Evolutionary conservation across 768 basidiomycete species (phyloP).

Genomic region (Boletus fagicola): DNA sequence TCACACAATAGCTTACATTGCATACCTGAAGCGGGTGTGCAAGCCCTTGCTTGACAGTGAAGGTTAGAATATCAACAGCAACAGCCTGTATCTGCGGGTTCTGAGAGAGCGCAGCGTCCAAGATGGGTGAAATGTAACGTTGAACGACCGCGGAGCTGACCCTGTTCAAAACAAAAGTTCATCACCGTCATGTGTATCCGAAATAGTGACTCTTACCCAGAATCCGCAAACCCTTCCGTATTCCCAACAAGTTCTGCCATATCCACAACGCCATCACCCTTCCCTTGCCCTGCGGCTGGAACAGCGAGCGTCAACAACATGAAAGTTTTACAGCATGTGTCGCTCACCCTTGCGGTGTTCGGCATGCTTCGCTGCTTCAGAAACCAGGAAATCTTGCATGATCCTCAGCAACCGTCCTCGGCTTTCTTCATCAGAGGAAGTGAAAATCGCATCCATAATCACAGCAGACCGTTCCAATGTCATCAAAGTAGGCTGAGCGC

Average conservation of each 20-base stretch:
- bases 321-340: not conserved
- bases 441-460: conserved; percentile 90
- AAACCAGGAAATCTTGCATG: conserved; percentile 87
- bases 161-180: conserved; percentile 40
- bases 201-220: conserved; percentile 63
- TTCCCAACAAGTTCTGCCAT: conserved; percentile 96
- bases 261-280: conserved; percentile 52
- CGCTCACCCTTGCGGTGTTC: conserved; percentile 63
- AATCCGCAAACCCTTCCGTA: conserved; percentile 93
- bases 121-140: conserved; percentile 80
- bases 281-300: conserved; percentile 23
- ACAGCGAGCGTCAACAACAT: not conserved
- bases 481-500: conserved; percentile 90
- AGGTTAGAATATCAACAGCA: conserved; percentile 88
- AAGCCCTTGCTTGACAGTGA: conserved; percentile 92
- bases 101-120: conserved; percentile 75
- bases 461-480: conserved; percentile 70
- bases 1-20: not conserved
- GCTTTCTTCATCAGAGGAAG: conserved; percentile 66
- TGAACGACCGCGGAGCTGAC: conserved; percentile 95
- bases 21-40: conserved; percentile 89
- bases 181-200: not conserved
- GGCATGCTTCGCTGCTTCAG: conserved; percentile 77
- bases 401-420: conserved; percentile 77
- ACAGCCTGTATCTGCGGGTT: conserved; percentile 70